Evolutionary conservation across 495 filamentous ascomycete genomes (phyloP), one percentile per base, ranked within the genome.

Genomic region (Umbilicaria muhlenbergii): DNA sequence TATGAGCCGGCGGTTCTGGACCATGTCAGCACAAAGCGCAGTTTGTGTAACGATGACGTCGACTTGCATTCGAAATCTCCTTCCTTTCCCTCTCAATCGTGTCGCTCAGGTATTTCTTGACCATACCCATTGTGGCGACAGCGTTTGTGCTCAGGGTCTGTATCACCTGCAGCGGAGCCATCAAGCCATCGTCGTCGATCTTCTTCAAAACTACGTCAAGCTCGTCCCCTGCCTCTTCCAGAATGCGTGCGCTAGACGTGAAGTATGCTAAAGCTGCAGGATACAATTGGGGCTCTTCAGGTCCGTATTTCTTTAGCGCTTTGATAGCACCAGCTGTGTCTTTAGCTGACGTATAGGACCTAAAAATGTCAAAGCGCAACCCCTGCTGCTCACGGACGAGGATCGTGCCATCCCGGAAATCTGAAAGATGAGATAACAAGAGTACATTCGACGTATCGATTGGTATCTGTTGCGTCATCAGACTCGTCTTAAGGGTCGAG

Each of bases 91-190:
- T 73, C 47, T 89, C 81, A 57, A 98, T 92, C 14, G 87, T 91
- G 39, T 81, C 72, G 44, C 79, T 75, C 4, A 98, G 77, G 56
- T 98, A 98, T 21, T 78, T 78, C 66, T 94, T 96, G 36, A 98
- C 79, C 67, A 94, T 83, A 31, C 92, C 91, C 83, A 96, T 94
- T 1, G 86, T 95, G 1, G 91, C 88, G 7, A 95, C 87, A 19
- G 73, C 78, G 53, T 86, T 87, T 19, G 73, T 77, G 46, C 79
- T 83, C 11, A 98, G 66, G 2, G 92, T 86, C 58, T 98, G 91
- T 13, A 98, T 91, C 12, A 98, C 91, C 58, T 98, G 89, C 18
- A 98, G 68, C 1, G 91, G 91, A 12, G 92, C 89, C 83, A 98
- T 92, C 11, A 98, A 72, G 12, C 85, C 82, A 48, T 91, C 84